Evolutionary conservation across 2,329 filamentous ascomycete genomes (phyloP).

Genomic region (Ophiosphaerella narmari): DNA sequence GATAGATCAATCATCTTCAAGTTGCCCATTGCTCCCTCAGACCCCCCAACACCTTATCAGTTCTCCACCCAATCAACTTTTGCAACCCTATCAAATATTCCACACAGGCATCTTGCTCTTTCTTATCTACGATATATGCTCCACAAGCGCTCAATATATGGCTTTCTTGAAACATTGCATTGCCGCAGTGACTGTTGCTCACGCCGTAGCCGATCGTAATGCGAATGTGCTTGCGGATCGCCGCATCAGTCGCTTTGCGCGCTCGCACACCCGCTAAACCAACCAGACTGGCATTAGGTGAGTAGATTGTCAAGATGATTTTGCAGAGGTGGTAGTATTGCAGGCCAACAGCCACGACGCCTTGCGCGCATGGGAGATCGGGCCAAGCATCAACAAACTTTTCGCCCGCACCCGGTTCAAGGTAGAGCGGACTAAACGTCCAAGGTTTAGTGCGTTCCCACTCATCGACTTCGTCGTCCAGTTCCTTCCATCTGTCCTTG

Average conservation of each 20-base stretch:
- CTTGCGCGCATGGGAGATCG: constrained; percentile 25
- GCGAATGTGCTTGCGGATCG: constrained; percentile 32
- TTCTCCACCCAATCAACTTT: constrained; percentile 31
- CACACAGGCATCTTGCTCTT: constrained; percentile 34
- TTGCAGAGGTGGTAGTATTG: constrained; percentile 40
- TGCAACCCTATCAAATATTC: constrained; percentile 31
- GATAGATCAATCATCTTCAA: background rate
- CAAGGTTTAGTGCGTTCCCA: constrained; percentile 40
- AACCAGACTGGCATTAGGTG: constrained; percentile 29
- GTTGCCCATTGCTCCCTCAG: constrained; percentile 29
- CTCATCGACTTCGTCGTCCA: constrained; percentile 36
- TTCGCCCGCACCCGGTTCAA: constrained; percentile 28
- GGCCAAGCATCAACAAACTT: constrained; percentile 30
- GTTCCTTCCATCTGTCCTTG: constrained; percentile 32
- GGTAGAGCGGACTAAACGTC: constrained; percentile 29
- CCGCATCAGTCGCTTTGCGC: constrained; percentile 30
- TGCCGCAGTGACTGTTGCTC: constrained; percentile 33
- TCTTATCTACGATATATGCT: constrained; percentile 30
- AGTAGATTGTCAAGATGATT: constrained; percentile 37
- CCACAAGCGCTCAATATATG: constrained; percentile 38
- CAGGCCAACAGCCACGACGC: constrained; percentile 33
- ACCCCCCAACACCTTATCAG: constrained; percentile 30
- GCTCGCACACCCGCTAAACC: constrained; percentile 32
- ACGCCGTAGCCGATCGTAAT: constrained; percentile 36
- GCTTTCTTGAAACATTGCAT: constrained; percentile 38